Percentiles rank a stretch among this genome's conserved stretches.
phyloP scores from a whole-genome alignment of 352 stramenopile species.

The Pythium pectinolyticum region DNA sequence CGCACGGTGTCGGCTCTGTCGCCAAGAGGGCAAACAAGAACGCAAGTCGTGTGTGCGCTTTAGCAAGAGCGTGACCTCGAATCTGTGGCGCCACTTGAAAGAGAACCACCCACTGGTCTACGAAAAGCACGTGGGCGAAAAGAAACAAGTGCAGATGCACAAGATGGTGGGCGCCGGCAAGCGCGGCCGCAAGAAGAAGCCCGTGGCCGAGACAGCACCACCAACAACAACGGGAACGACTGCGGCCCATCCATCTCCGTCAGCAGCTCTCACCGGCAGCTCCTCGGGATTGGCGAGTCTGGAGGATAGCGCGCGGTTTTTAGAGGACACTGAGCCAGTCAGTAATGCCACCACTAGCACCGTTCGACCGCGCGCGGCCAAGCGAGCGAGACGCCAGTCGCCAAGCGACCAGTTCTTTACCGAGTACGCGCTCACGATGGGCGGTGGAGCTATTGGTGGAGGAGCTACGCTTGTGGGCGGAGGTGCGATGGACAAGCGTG shows the following conservation, averaged over 20 bases:
- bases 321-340: slow-evolving; percentile 14
- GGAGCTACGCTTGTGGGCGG: not conserved
- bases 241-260: too few relatives aligned
- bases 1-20: slow-evolving; percentile 63
- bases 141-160: slow-evolving; percentile 81
- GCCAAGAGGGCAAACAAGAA: slow-evolving; percentile 55
- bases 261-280: too few relatives aligned
- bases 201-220: not conserved
- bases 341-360: slow-evolving; percentile 17
- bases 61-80: slow-evolving; percentile 84
- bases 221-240: not conserved
- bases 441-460: not conserved
- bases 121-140: slow-evolving; percentile 66
- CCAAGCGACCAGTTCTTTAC: slow-evolving; percentile 37
- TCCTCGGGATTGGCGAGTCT: not conserved
- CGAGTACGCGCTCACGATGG: slow-evolving; percentile 37
- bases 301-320: slow-evolving; percentile 29
- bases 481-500: slow-evolving; percentile 21
- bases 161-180: slow-evolving; percentile 51
- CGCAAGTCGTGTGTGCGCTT: slow-evolving; percentile 73
- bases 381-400: slow-evolving; percentile 37
- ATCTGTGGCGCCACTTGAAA: slow-evolving; percentile 79
- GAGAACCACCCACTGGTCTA: slow-evolving; percentile 81
- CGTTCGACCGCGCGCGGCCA: slow-evolving; percentile 19
- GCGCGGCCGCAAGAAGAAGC: slow-evolving; percentile 62